These are phyloP conservation scores for Phytophthora nicotianae DNA, from an alignment of 352 stramenopile genomes.

Conservation along the genomic window DNA sequence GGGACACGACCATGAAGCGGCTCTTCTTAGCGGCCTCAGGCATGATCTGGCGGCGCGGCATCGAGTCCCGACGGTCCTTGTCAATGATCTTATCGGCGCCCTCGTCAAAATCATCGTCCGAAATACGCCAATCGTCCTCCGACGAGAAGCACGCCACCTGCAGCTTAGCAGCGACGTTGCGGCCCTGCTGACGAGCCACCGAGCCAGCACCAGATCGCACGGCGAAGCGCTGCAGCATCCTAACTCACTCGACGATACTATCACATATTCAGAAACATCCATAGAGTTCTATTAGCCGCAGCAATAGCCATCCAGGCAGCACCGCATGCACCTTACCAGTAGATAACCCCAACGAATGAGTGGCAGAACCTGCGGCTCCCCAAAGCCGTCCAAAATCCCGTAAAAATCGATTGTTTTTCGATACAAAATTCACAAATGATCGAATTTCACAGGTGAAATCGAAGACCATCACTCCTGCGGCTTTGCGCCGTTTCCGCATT, in stretches of 20 bases:
- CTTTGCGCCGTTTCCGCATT: slow-evolving; percentile 14
- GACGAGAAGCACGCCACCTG: slow-evolving; percentile 52
- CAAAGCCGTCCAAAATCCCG: slow-evolving; percentile 1
- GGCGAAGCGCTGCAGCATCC: slow-evolving; percentile 73
- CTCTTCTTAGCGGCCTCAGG: slow-evolving; percentile 76
- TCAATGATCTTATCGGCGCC: slow-evolving; percentile 71
- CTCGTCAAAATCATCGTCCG: slow-evolving; percentile 70
- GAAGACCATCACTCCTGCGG: slow-evolving; percentile 23
- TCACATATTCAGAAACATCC: neutral
- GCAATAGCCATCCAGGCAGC: neutral
- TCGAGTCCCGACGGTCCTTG: slow-evolving; percentile 62
- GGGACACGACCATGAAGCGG: slow-evolving; percentile 73
- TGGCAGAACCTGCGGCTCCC: slow-evolving; percentile 34
- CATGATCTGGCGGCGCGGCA: slow-evolving; percentile 74
- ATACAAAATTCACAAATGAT: neutral
- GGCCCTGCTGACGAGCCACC: slow-evolving; percentile 35
- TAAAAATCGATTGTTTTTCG: neutral
- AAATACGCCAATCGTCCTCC: slow-evolving; percentile 55
- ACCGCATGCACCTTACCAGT: slow-evolving; percentile 13
- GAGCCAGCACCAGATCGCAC: slow-evolving; percentile 40
- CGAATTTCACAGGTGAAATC: neutral
- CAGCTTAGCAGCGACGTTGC: slow-evolving; percentile 32
- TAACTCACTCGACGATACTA: slow-evolving; percentile 15
- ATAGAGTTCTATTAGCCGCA: slow-evolving; percentile 1
- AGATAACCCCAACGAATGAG: slow-evolving; percentile 35